Percentiles rank a stretch among this genome's conserved stretches.
Evolutionary conservation across 208 protist species (phyloP).

Genomic region (Leptomonas pyrrhocoris): DNA sequence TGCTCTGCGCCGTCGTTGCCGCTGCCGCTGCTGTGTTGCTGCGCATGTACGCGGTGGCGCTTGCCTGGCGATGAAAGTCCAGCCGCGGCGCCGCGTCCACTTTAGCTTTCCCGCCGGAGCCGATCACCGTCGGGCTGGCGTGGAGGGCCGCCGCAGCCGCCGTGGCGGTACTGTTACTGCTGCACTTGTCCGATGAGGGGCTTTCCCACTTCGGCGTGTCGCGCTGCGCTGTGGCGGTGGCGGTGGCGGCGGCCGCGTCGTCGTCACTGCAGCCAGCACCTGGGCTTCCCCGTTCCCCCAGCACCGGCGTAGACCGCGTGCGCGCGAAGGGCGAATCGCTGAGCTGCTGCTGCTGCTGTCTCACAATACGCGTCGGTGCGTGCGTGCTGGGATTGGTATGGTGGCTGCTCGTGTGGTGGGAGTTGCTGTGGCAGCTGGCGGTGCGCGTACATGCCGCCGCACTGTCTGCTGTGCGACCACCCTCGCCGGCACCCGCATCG

Average conservation of each 20-base stretch:
- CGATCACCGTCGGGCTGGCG: background rate
- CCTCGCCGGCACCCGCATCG: background rate
- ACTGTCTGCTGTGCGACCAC: background rate
- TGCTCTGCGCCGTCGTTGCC: background rate
- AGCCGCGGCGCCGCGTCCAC: conserved; percentile 43
- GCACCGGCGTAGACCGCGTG: conserved; percentile 21
- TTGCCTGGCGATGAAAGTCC: conserved; percentile 40
- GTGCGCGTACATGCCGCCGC: conserved; percentile 17
- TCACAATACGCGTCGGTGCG: conserved; percentile 15
- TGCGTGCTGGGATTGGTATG: too few relatives aligned
- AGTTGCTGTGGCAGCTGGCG: conserved; percentile 11
- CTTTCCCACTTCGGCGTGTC: conserved; percentile 7
- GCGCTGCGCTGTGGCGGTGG: conserved; percentile 1
- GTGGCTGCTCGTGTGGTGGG: background rate
- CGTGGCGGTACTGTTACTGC: background rate
- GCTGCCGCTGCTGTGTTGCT: conserved; percentile 25
- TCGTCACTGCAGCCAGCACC: conserved; percentile 4
- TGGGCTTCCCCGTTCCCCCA: background rate
- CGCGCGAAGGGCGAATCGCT: conserved; percentile 22
- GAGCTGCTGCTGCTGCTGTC: conserved; percentile 22
- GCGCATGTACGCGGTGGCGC: conserved; percentile 20
- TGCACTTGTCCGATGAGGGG: background rate
- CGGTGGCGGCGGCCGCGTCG: too few relatives aligned
- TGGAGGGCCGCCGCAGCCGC: background rate
- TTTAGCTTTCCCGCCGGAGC: conserved; percentile 13